phyloP scores from a whole-genome alignment of 805 yeast species.

The Ogataea angusta region DNA sequence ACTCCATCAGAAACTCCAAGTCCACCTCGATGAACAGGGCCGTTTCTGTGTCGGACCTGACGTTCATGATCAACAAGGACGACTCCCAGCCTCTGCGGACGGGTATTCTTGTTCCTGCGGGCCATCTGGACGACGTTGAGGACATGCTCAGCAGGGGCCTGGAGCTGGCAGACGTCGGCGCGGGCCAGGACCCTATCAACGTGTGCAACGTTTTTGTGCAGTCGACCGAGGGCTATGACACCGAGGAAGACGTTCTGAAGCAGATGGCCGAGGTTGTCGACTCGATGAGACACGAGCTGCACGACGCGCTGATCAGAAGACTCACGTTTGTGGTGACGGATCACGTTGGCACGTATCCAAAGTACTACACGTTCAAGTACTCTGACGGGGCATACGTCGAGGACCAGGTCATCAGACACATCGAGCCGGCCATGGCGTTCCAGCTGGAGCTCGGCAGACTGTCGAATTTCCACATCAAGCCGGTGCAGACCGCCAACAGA shows the following conservation, averaged over 20 bases:
- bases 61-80: constrained; percentile 69
- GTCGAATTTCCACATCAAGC: constrained; percentile 92
- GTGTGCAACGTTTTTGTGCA: constrained; percentile 79
- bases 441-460: constrained; percentile 93
- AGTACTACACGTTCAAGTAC: constrained; percentile 84
- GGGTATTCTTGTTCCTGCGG: constrained; percentile 78
- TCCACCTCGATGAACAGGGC: constrained; percentile 64
- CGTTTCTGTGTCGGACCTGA: constrained; percentile 87
- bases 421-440: constrained; percentile 97
- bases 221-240: constrained; percentile 67
- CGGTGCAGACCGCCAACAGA: constrained; percentile 93
- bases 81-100: constrained; percentile 73
- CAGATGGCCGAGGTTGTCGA: constrained; percentile 64
- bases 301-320: constrained; percentile 79
- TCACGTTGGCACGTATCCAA: constrained; percentile 84
- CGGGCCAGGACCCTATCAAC: constrained; percentile 54
- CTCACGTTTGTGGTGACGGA: constrained; percentile 86
- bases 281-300: constrained; percentile 67
- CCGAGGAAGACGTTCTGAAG: constrained; percentile 64
- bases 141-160: constrained; percentile 75
- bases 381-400: constrained; percentile 75
- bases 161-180: constrained; percentile 57
- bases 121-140: constrained; percentile 86
- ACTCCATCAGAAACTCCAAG: constrained; percentile 40
- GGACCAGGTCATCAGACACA: constrained; percentile 93